These are phyloP conservation scores for Neonectria punicea DNA, from an alignment of 2,329 filamentous ascomycete genomes.

Conservation along the genomic window DNA sequence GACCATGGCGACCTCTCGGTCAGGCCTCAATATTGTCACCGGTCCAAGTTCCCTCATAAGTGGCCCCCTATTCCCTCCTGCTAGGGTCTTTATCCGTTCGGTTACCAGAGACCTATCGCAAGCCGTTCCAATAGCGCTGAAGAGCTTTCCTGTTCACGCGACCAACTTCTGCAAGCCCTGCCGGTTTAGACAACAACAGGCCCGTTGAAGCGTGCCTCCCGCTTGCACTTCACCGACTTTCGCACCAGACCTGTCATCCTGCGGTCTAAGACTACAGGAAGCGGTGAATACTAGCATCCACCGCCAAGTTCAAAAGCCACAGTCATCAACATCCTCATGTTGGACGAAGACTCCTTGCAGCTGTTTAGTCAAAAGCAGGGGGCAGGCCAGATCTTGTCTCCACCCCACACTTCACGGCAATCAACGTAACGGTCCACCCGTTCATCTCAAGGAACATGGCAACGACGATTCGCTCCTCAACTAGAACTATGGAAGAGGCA, in stretches of 20 bases:
- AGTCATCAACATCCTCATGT: constrained; percentile 10
- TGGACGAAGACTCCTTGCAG: constrained; percentile 29
- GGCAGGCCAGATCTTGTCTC: constrained; percentile 32
- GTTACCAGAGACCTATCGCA: neutral
- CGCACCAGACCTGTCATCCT: constrained; percentile 13
- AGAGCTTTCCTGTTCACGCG: constrained; percentile 21
- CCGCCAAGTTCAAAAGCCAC: constrained; percentile 7
- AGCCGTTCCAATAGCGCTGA: constrained; percentile 8
- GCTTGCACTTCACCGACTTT: constrained; percentile 37
- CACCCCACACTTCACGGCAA: constrained; percentile 35
- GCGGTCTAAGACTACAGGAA: constrained; percentile 7
- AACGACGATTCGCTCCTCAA: neutral
- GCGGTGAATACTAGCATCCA: constrained; percentile 29
- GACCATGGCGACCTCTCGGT: neutral
- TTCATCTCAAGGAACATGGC: constrained; percentile 5
- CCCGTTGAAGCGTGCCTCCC: constrained; percentile 27
- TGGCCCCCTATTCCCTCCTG: too few relatives aligned
- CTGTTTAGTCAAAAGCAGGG: constrained; percentile 35
- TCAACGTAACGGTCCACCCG: constrained; percentile 32
- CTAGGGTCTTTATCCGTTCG: neutral
- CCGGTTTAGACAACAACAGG: constrained; percentile 20
- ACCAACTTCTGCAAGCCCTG: constrained; percentile 25
- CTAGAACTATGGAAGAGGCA: neutral
- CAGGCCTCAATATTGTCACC: neutral
- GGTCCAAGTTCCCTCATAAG: too few relatives aligned